Evolutionary conservation across 163 green algal genomes (phyloP), one percentile per base, ranked within the genome.

Genomic region (Scenedesmus sp.): DNA sequence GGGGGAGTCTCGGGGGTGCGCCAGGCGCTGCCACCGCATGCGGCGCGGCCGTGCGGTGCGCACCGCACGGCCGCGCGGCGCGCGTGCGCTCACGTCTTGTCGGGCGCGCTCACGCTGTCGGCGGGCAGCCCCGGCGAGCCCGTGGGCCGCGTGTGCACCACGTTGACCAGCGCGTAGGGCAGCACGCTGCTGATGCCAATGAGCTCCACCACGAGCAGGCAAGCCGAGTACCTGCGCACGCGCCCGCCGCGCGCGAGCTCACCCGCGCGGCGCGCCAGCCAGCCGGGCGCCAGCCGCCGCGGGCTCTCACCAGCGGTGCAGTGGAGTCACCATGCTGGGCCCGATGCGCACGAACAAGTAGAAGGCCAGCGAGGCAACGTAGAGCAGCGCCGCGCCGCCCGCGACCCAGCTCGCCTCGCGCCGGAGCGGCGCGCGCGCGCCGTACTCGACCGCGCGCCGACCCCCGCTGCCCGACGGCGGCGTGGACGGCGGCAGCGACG

Each of bases 371-470:
- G 63, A 47, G 13, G 60, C 74, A 17, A 47, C 18, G 18, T 75
- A 81, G 17, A 44, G 7, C 50, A 81, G 50, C 24, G 24, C 34
- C 17, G 53, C 36, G 7, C 29, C 65, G 0, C 74, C 14, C 2
- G 73, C 73, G 58, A 81, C 74, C 70, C 60, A 81, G 48, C 48
- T 67, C n/a, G 73, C 60, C 18, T 81, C 73, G 33, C 72, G 63
- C 24, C 73, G 63, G n/a, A 81, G 62, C 24, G 73, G 73, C 33
- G 11, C 65, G 34, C 73, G 48, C 2, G 24, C 56, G 62, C 60
- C 60, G 10, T 18, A 81, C 7, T 4, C 57, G n/a, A 74, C n/a
- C 15, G 20, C 60, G 13, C 6, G 60, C 2, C 31, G 31, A 45
- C 13, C 60, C 29, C 7, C 26, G 17, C 57, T 15, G 26, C 1